Evolutionary conservation across 306 rosid species (phyloP).

Genomic region (Acacia melanoxylon): DNA sequence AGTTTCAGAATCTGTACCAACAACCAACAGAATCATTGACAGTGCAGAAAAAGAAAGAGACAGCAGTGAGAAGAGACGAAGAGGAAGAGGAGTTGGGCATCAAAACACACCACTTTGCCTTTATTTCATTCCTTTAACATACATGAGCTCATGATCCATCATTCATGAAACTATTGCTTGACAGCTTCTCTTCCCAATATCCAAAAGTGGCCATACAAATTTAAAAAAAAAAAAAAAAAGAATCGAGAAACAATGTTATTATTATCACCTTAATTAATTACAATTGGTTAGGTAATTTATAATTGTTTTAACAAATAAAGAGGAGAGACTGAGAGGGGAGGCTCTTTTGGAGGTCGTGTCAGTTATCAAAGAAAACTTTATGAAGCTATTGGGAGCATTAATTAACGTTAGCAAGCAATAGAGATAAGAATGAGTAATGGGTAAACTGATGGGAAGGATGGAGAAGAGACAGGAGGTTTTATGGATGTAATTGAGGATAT

Average conservation of each 20-base stretch:
- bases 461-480: not conserved
- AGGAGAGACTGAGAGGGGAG: not conserved
- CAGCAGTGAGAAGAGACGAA: not conserved
- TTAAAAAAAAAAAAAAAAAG: too few species aligned
- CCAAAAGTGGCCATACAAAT: not conserved
- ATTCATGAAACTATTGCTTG: not conserved
- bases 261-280: not conserved
- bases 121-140: not conserved
- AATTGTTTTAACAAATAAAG: not conserved
- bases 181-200: not conserved
- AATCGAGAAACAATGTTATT: not conserved
- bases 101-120: not conserved
- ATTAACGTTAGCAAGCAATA: not conserved
- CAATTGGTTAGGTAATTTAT: not conserved
- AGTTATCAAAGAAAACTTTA: not conserved
- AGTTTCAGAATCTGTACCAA: not conserved
- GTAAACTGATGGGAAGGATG: not conserved
- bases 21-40: slow-evolving; percentile 2
- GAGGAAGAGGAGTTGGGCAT: not conserved
- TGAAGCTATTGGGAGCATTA: not conserved
- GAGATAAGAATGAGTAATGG: slow-evolving; percentile 4
- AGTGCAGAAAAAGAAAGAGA: not conserved
- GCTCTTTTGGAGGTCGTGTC: not conserved
- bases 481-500: not conserved
- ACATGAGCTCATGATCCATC: not conserved